Base-by-base conservation (phyloP, 306 rosid genomes). In the Carpinus fangiana region DNA sequence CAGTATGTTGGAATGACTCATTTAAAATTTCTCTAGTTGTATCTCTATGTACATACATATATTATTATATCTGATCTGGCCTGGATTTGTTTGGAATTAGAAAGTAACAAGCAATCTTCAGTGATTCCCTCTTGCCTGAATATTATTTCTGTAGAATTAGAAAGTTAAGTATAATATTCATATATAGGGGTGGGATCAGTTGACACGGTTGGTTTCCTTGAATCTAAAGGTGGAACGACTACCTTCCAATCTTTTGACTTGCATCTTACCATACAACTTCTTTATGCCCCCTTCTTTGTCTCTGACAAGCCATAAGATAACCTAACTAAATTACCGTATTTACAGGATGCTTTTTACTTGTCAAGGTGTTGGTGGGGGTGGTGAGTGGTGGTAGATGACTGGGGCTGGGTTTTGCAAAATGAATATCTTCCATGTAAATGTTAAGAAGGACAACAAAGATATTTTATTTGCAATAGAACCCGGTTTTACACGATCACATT, bases 1-100 rank as follows among this genome's bases (percentile, higher is more conserved):
- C 93, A 74, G 99, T 93, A 91, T 80, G 96, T 85, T 85, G 65
- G 46, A 68, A 38, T 77, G 43, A 20, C 80, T 69, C 78, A 4
- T 34, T 70, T 43, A 75, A 45, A 8, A 54, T 28, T 78, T 80
- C 36, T 72, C 71, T 11, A 34, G 8, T 64, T 36, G 12, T 17
- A 65, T 31, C 34, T 72, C 41, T 65, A 75, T 21, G 53, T 77
- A 70, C 52, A 50, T 66, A 51, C 48, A 28, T 43, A 34, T 66
- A 67, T 48, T 62, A 75, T 47, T 55, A 17, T 38, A 34, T 61
- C 71, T 73, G 53, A 80, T 73, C 8, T 21, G 17, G 46, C 16
- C 64, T 36, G 65, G 14, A 75, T 45, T 26, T 61, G 12, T 71
- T 65, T 50, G 6, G 6, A 4, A 66, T 41, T 41, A 41, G 45